A percentile compares a stretch with the other conserved stretches of the same genome.
Conservation (phyloP, 331 rosid genomes). For the Stylosanthes scabra region DNA sequence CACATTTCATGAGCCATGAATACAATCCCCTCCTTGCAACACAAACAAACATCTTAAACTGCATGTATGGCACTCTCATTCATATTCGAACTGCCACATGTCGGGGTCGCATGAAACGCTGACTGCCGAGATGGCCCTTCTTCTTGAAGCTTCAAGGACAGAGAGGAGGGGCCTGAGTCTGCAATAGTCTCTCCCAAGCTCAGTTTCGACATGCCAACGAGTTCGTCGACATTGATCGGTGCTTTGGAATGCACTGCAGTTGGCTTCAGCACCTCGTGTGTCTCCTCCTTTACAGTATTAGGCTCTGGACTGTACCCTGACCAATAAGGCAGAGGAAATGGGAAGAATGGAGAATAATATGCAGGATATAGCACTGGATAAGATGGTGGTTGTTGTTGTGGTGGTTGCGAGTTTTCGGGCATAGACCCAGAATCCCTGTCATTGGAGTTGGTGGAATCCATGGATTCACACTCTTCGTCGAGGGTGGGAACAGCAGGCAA, state of each 20-base stretch:
- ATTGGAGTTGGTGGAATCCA: constrained; percentile 92
- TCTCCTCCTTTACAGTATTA: constrained; percentile 42
- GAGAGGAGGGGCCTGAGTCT: constrained; percentile 70
- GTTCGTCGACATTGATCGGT: constrained; percentile 93
- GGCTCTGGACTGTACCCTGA: constrained; percentile 67
- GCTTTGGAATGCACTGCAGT: constrained; percentile 86
- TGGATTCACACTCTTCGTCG: constrained; percentile 93
- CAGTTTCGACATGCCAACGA: constrained; percentile 94
- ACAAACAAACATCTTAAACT: constrained; percentile 37
- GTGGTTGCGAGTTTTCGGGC: constrained; percentile 43
- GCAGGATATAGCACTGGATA: constrained; percentile 84
- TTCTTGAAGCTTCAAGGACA: constrained; percentile 73
- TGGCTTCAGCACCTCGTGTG: constrained; percentile 88
- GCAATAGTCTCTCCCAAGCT: constrained; percentile 87
- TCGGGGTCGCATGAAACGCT: constrained; percentile 90
- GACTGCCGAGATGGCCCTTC: constrained; percentile 98
- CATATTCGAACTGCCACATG: constrained; percentile 63
- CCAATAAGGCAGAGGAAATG: constrained; percentile 78
- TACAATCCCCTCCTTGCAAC: constrained; percentile 18
- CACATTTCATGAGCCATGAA: constrained; percentile 16
- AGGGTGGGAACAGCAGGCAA: constrained; percentile 80
- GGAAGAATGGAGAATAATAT: constrained; percentile 74
- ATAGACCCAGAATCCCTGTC: constrained; percentile 74
- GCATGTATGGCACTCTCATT: constrained; percentile 89
- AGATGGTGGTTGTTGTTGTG: constrained; percentile 40